Percentiles rank a stretch among this genome's conserved stretches.
phyloP scores from a whole-genome alignment of 2,329 filamentous ascomycete genomes.

The Aspergillus carbonarius region DNA sequence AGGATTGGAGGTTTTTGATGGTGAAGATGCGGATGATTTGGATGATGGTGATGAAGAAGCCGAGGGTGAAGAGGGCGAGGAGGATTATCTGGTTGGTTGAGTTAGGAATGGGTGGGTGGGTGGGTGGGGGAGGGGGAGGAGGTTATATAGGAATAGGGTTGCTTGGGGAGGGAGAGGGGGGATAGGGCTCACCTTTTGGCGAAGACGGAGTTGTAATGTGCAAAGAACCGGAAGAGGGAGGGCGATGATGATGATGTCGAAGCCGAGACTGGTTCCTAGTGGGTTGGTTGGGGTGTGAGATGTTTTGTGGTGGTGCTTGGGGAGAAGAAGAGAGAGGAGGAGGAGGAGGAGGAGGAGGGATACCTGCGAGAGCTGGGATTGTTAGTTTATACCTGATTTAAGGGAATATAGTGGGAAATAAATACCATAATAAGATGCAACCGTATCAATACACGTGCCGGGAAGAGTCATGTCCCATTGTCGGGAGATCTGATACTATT shows the following conservation, averaged over 20 bases:
- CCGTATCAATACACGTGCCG: constrained; percentile 40
- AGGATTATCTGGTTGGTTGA: constrained; percentile 35
- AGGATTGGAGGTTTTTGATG: constrained; percentile 45
- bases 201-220: constrained; percentile 14
- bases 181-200: constrained; percentile 16
- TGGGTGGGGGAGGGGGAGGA: neutral
- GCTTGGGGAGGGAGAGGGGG: neutral
- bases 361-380: constrained; percentile 8
- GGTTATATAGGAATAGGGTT: neutral
- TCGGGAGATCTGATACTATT: neutral
- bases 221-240: constrained; percentile 26
- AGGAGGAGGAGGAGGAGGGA: neutral
- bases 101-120: neutral
- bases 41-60: constrained; percentile 52
- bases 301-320: neutral
- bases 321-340: neutral
- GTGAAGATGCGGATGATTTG: constrained; percentile 54
- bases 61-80: constrained; percentile 48
- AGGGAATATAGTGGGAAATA: too few species aligned
- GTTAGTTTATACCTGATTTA: neutral
- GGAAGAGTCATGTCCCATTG: constrained; percentile 23
- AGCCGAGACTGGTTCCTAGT: constrained; percentile 24
- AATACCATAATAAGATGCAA: constrained; percentile 49
- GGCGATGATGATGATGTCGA: constrained; percentile 26
- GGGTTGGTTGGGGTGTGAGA: too few species aligned